Conservation (phyloP, 2,329 filamentous ascomycete genomes). For the Epichloe hybrida region DNA sequence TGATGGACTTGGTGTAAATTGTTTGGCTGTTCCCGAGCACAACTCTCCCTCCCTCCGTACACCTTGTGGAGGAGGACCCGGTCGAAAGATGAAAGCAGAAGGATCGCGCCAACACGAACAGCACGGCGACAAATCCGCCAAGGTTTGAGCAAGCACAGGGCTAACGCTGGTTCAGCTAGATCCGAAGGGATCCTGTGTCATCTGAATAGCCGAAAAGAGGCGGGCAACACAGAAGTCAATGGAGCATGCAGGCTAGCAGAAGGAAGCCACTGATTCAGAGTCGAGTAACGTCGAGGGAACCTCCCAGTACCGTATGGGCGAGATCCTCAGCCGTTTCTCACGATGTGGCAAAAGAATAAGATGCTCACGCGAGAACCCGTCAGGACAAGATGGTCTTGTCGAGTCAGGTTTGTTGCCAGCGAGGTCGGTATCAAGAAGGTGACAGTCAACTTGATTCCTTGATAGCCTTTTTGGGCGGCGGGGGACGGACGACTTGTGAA, state of each 20-base stretch:
- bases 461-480: neutral
- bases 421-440: neutral
- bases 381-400: neutral
- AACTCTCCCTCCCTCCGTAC: neutral
- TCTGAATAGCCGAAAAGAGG: neutral
- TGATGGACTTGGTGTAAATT: neutral
- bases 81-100: neutral
- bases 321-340: neutral
- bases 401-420: neutral
- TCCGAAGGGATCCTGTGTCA: neutral
- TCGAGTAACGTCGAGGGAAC: neutral
- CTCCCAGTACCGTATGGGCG: neutral
- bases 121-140: neutral
- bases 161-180: neutral
- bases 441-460: neutral
- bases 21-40: neutral
- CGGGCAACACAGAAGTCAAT: neutral
- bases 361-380: neutral
- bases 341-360: neutral
- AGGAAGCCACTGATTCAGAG: neutral
- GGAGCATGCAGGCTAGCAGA: neutral
- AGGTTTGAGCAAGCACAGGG: neutral
- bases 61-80: too few relatives aligned
- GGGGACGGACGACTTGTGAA: neutral
- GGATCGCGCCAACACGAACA: neutral